Evolutionary conservation across 1,284 basidiomycete genomes (phyloP), one percentile per base, ranked within the genome.

Genomic region (Cryptococcus amylolentus): DNA sequence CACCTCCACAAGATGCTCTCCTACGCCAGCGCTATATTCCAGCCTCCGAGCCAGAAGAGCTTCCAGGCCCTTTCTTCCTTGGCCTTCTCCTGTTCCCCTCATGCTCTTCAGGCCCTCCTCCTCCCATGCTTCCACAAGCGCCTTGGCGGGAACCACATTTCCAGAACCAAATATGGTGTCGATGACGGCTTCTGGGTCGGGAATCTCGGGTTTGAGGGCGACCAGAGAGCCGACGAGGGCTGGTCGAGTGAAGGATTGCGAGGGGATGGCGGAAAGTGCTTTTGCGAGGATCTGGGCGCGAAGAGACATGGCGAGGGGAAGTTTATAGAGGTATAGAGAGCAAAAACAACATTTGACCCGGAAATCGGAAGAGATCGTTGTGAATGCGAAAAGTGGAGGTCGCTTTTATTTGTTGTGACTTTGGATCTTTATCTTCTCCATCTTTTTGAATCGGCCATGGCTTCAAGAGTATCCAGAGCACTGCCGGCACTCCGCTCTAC

Each of bases 1-100:
- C 27, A 71, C 71, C 61, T 75, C 73, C 13, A 70, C 64, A 8
- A 75, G 68, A 55, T 72, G 65, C 56, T 71, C 68, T 13, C 70
- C 70, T 2, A 69, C 58, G 9, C 37, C n/a, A 2, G 73, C 60
- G 31, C 61, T 65, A 52, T 66, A 70, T 38, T 62, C 57, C 45
- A 76, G 52, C 39, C 72, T 55, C 43, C 56, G 58, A 10, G 47
- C 49, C 40, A 73, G 51, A 4, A 65, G 55, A 7, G 50, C 53
- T 38, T 49, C 54, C 37, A 67, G 31, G 4, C 46, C 46, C 20
- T 58, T 43, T 18, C 40, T 40, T 12, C 50, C 37, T 37, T 37
- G 31, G 20, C 39, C 41, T 28, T 20, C 31, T 23, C 23, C 41
- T 31, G 44, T 31, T 28, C 47, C 52, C 23, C 39, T 44, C 70